A percentile compares a stretch with the other conserved stretches of the same genome.
These are phyloP conservation scores for Saturnispora besseyi DNA, from an alignment of 805 yeast genomes.

Conservation along the genomic window DNA sequence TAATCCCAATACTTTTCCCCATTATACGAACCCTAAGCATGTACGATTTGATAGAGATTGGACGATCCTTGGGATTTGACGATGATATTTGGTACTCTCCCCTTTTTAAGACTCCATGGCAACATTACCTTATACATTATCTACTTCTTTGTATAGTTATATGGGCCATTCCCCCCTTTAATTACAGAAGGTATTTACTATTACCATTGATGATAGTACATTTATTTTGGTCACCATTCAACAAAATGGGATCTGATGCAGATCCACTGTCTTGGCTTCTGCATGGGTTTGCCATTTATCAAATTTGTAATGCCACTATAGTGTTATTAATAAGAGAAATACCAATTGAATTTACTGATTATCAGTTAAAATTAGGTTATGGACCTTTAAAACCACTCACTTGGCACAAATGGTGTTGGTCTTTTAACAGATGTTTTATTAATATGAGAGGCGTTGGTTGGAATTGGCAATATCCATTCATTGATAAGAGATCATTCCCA, in stretches of 20 bases:
- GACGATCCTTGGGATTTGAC: neutral
- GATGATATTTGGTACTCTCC: neutral
- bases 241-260: neutral
- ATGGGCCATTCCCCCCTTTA: neutral
- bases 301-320: constrained; percentile 1
- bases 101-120: constrained; percentile 4
- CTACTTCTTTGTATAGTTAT: neutral
- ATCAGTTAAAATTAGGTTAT: neutral
- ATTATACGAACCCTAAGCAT: neutral
- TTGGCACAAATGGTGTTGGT: constrained; percentile 7
- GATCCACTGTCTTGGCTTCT: neutral
- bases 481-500: neutral
- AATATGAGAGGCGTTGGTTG: constrained; percentile 13
- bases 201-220: constrained; percentile 3
- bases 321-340: constrained; percentile 1
- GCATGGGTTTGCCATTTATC: constrained; percentile 1
- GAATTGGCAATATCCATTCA: constrained; percentile 9
- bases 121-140: constrained; percentile 3
- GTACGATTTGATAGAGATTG: neutral
- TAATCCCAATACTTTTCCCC: neutral
- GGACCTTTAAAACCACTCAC: constrained; percentile 4
- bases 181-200: neutral
- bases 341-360: constrained; percentile 9
- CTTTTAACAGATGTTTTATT: constrained; percentile 6
- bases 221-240: constrained; percentile 6